Evolutionary conservation across 441 rosid species (phyloP), one percentile per base, ranked within the genome.

Genomic region (Aleurites moluccanus): DNA sequence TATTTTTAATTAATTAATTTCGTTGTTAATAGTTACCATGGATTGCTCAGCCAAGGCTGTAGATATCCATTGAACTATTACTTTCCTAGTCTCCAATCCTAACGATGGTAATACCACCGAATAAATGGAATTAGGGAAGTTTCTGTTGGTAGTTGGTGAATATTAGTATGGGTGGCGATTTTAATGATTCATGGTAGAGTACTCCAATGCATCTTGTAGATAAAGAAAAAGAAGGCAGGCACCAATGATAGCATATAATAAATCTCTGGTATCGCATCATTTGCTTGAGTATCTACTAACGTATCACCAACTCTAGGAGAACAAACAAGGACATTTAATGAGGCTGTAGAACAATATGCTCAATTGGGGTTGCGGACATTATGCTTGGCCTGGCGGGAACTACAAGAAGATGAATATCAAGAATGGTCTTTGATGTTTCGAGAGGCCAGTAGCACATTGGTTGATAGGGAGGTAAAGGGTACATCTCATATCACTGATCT

Each of bases 321-420:
- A 81, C 98, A 94, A 82, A 91, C 97, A 50, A 86, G 98, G 84
- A 88, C 81, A 80, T 85, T 86, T 84, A 73, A 64, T 78, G 98
- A 96, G 81, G 98, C 98, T 73, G 95, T 91, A 35, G 99, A 96
- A 35, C 96, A 92, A 71, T 96, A 92, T 90, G 80, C 96, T 75
- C 98, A 91, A 81, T 78, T 89, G 87, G 99, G 99, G 67, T 85
- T 96, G 70, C 97, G 97, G 63, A 96, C 97, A 67, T 86, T 96
- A 80, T 96, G 98, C 86, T 79, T 96, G 90, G 98, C 98, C 78
- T 94, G 97, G 91, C 89, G 98, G 75, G 99, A 92, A 83, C 71
- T 96, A 73, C 82, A 85, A 84, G 95, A 90, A 77, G 87, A 90
- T 69, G 98, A 96, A 85, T 96, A 92, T 87, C 84, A 69, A 57